A percentile compares a stretch with the other conserved stretches of the same genome.
Evolutionary conservation across 1,139 yeast species (phyloP).

Genomic region (Dujonia santamariae): DNA sequence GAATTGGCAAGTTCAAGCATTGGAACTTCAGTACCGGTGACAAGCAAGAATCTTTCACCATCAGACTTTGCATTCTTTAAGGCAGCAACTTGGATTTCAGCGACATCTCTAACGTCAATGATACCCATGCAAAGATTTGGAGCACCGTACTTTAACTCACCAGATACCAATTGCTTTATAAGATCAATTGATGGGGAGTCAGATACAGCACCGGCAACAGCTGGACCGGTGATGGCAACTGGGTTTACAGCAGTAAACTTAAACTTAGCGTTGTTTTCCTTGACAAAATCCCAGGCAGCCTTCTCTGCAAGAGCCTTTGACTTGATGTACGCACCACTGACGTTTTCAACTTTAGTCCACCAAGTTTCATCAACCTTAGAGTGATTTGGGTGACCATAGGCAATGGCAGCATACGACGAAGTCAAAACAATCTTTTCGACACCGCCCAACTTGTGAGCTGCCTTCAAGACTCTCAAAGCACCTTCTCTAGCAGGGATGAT

Average conservation of each 20-base stretch:
- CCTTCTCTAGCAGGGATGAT: slow-evolving; percentile 13
- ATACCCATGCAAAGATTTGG: slow-evolving; percentile 10
- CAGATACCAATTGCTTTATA: slow-evolving; percentile 7
- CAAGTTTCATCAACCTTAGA: slow-evolving; percentile 1
- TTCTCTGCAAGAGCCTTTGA: slow-evolving; percentile 13
- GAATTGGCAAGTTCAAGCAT: slow-evolving; percentile 4
- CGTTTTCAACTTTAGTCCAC: slow-evolving; percentile 12
- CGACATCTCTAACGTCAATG: slow-evolving; percentile 44
- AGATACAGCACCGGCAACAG: slow-evolving; percentile 17
- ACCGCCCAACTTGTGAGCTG: slow-evolving; percentile 12
- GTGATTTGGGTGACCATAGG: slow-evolving; percentile 3
- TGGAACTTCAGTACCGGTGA: slow-evolving; percentile 1
- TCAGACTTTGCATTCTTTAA: slow-evolving; percentile 24
- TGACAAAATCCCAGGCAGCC: slow-evolving; percentile 15
- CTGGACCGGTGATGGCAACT: slow-evolving; percentile 24
- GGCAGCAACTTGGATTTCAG: slow-evolving; percentile 36
- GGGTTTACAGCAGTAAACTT: slow-evolving; percentile 14
- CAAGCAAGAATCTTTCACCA: slow-evolving; percentile 21
- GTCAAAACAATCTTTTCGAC: slow-evolving; percentile 19
- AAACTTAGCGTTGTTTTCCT: slow-evolving; percentile 9
- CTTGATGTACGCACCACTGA: slow-evolving; percentile 12
- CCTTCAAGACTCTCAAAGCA: slow-evolving; percentile 10
- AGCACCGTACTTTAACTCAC: slow-evolving; percentile 18
- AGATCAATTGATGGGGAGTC: slow-evolving; percentile 15
- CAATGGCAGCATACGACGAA: slow-evolving; percentile 19